phyloP scores from a whole-genome alignment of 2,329 filamentous ascomycete genomes.

The Mollisia scopiformis region DNA sequence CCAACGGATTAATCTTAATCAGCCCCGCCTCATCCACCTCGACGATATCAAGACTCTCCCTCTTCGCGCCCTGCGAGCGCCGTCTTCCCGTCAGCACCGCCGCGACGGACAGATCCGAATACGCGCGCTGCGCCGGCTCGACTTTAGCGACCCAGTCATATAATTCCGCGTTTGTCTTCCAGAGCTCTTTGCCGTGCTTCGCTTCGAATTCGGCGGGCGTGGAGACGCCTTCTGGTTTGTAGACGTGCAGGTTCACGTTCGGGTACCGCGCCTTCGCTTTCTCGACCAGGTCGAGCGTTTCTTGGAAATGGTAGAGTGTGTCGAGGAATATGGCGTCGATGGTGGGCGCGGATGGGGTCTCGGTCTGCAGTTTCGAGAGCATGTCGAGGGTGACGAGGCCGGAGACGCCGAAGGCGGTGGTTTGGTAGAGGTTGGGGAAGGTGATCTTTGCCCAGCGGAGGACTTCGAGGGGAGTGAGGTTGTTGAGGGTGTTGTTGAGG shows the following conservation, averaged over 20 bases:
- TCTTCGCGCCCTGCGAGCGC: constrained; percentile 89
- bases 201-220: constrained; percentile 78
- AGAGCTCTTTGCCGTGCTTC: constrained; percentile 80
- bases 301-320: constrained; percentile 80
- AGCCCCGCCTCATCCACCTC: constrained; percentile 87
- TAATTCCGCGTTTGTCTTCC: constrained; percentile 82
- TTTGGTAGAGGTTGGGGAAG: constrained; percentile 87
- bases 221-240: constrained; percentile 79
- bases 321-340: constrained; percentile 80
- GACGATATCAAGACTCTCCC: constrained; percentile 86
- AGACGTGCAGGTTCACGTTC: constrained; percentile 80
- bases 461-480: constrained; percentile 87
- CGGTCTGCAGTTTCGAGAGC: constrained; percentile 72
- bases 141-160: constrained; percentile 99
- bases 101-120: constrained; percentile 82
- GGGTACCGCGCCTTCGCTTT: constrained; percentile 77
- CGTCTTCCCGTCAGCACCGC: constrained; percentile 92
- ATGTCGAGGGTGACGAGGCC: constrained; percentile 85
- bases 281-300: constrained; percentile 76
- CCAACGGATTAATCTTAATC: constrained; percentile 96
- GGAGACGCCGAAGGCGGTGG: constrained; percentile 80
- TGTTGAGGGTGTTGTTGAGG: constrained; percentile 86
- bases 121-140: constrained; percentile 91
- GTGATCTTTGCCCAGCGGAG: constrained; percentile 90
- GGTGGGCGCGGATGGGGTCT: constrained; percentile 61